Evolutionary conservation across 176 grass and related monocot species (phyloP).

Genomic region (Paspalum notatum): DNA sequence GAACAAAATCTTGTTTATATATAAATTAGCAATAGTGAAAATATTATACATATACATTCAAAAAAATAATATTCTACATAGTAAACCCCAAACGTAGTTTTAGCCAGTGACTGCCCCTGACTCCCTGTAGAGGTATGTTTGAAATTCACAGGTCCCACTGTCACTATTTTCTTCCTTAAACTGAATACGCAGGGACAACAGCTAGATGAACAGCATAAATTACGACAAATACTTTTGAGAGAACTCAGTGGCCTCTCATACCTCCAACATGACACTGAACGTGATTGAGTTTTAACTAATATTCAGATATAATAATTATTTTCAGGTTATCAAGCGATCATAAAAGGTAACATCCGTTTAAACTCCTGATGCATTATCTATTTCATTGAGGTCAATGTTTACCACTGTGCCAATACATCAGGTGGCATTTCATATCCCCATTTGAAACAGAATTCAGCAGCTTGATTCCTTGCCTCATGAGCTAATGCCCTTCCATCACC

Average conservation of each 20-base stretch:
- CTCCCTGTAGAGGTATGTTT: not conserved
- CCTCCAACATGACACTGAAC: not conserved
- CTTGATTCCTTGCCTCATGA: slow-evolving; percentile 59
- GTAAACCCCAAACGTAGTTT: not conserved
- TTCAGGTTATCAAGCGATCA: not conserved
- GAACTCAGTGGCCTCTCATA: slow-evolving; percentile 3
- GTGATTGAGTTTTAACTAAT: not conserved
- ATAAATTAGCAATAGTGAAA: not conserved
- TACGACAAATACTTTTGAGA: not conserved
- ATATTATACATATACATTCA: not conserved
- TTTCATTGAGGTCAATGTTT: slow-evolving; percentile 29
- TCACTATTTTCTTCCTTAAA: not conserved
- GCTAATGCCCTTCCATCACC: slow-evolving; percentile 63
- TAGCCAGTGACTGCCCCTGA: not conserved
- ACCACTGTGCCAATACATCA: slow-evolving; percentile 66
- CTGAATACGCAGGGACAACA: not conserved
- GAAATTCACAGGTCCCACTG: not conserved
- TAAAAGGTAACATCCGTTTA: not conserved
- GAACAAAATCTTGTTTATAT: not conserved
- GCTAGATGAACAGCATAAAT: not conserved
- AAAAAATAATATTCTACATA: not conserved
- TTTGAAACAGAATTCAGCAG: slow-evolving; percentile 55
- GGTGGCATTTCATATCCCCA: slow-evolving; percentile 85
- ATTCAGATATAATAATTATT: not conserved
- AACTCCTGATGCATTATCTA: not conserved